phyloP scores from a whole-genome alignment of 2,329 filamentous ascomycete genomes.

The Pyrenophora tritici-repentis region DNA sequence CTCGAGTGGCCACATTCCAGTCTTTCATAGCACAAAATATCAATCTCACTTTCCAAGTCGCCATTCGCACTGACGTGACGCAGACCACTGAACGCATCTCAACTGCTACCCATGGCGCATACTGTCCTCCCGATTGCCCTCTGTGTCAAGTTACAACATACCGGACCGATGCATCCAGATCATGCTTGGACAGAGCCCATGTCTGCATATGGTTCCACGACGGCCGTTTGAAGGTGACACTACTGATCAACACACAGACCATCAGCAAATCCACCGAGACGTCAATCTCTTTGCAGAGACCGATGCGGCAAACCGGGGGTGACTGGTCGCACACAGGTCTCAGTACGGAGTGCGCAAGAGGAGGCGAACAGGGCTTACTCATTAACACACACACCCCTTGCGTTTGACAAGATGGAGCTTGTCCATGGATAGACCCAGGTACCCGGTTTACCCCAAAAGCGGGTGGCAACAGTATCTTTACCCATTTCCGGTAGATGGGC shows the following conservation, averaged over 20 bases:
- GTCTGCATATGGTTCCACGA: slow-evolving; percentile 12
- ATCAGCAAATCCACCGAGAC: slow-evolving; percentile 23
- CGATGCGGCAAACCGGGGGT: slow-evolving; percentile 13
- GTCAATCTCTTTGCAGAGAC: slow-evolving; percentile 22
- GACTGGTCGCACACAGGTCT: no score
- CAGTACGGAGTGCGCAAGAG: no score
- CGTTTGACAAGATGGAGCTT: slow-evolving; percentile 4
- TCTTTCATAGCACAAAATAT: background rate
- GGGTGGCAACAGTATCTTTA: no score
- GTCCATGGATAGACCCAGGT: no score
- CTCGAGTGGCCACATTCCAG: background rate
- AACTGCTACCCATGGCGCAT: no score
- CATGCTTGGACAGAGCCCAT: slow-evolving; percentile 5
- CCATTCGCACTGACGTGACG: no score
- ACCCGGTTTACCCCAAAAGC: no score
- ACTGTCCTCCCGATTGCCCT: slow-evolving; percentile 3
- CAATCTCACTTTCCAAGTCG: no score
- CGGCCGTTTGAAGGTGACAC: slow-evolving; percentile 21
- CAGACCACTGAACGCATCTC: no score
- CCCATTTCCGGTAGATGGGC: no score
- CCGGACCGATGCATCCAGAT: slow-evolving; percentile 4
- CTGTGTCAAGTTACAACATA: slow-evolving; percentile 11
- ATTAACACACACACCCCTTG: no score
- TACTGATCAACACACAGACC: slow-evolving; percentile 9
- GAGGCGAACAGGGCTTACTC: no score